A percentile compares a stretch with the other conserved stretches of the same genome.
Conservation (phyloP, 306 rosid genomes). For the Begonia fuchsioides region DNA sequence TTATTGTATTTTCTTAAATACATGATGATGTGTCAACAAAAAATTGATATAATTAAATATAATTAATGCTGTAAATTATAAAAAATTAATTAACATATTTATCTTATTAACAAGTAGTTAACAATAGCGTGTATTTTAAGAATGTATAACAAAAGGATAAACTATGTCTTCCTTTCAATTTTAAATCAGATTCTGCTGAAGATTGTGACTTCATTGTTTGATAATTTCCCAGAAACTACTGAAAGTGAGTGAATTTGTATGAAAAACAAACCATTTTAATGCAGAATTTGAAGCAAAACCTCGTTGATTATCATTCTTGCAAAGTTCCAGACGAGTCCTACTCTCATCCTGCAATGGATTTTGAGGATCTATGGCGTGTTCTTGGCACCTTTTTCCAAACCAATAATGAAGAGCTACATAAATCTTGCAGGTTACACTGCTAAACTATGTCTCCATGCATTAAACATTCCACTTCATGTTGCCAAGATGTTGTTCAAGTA, state of each 20-base stretch:
- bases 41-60: too few relatives aligned
- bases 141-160: too few relatives aligned
- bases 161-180: not conserved
- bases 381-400: slow-evolving; percentile 20
- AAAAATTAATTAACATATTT: too few relatives aligned
- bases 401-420: slow-evolving; percentile 35
- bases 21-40: too few relatives aligned
- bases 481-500: slow-evolving; percentile 27
- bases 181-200: slow-evolving; percentile 37
- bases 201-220: slow-evolving; percentile 44
- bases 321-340: slow-evolving; percentile 49
- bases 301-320: slow-evolving; percentile 8
- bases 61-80: too few relatives aligned
- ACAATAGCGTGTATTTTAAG: too few relatives aligned
- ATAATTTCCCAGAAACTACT: slow-evolving; percentile 35
- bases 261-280: not conserved
- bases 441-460: slow-evolving; percentile 13
- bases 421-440: slow-evolving; percentile 18
- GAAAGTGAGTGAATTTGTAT: slow-evolving; percentile 35
- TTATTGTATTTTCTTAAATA: too few relatives aligned
- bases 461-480: slow-evolving; percentile 16
- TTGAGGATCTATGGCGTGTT: slow-evolving; percentile 22
- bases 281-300: not conserved
- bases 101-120: too few relatives aligned
- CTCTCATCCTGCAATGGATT: slow-evolving; percentile 26